Percentiles rank a stretch among this genome's conserved stretches.
These are phyloP conservation scores for Salix brachista DNA, from an alignment of 345 rosid species.

Conservation along the genomic window DNA sequence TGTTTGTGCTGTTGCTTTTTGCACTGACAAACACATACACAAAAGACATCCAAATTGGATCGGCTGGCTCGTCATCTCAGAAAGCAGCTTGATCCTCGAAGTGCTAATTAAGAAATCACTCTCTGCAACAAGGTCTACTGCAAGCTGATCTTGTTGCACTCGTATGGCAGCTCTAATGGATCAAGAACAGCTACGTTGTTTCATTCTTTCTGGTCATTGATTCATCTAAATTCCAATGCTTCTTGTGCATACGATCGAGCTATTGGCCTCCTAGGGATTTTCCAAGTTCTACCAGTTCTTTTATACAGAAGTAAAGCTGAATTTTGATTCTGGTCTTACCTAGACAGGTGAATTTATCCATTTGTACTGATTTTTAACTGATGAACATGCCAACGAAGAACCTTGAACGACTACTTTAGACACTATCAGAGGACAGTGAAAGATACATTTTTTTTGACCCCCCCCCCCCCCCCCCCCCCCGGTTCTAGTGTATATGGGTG, in stretches of 20 bases:
- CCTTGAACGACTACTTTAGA: too few relatives aligned
- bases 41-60: constrained; percentile 49
- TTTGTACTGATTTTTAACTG: too few relatives aligned
- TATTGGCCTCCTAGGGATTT: neutral
- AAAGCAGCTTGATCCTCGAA: constrained; percentile 43
- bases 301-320: neutral
- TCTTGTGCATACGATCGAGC: too few relatives aligned
- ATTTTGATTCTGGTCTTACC: neutral
- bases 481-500: too few relatives aligned
- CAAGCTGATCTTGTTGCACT: too few relatives aligned
- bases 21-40: constrained; percentile 85
- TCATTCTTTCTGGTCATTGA: neutral
- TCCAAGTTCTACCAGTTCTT: neutral
- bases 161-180: neutral
- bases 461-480: too few relatives aligned
- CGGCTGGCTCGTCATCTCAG: constrained; percentile 39
- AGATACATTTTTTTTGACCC: too few relatives aligned
- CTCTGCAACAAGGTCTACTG: too few relatives aligned
- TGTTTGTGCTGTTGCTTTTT: constrained; percentile 81
- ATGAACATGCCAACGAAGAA: too few relatives aligned
- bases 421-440: too few relatives aligned
- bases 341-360: too few relatives aligned
- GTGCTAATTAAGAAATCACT: too few relatives aligned
- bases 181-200: neutral
- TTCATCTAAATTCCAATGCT: neutral